Evolutionary conservation across 768 basidiomycete genomes (phyloP), one percentile per base, ranked within the genome.

Genomic region (Suillus discolor): DNA sequence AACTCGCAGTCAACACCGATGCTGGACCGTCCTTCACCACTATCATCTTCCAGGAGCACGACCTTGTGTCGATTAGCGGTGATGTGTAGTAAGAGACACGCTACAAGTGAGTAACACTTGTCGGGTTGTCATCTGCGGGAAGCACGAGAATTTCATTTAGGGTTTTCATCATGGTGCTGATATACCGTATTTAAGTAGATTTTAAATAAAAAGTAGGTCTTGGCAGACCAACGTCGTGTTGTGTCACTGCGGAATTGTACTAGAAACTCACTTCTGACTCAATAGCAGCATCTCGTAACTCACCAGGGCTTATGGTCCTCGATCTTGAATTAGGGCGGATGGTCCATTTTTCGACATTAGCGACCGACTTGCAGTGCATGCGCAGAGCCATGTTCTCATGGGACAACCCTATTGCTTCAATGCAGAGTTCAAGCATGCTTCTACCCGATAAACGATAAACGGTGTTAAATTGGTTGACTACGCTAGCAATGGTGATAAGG

Each of bases 11-110:
- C 23, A 9, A 59, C 39, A 41, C 36, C 9, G 57, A 59, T 25
- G 8, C 38, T 38, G 57, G 36, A 9, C 20, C 36, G 15, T 36
- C 36, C 15, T 39, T 59, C 9, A 39, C 57, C 9, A 59, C 57
- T 5, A 59, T 59, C 16, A 39, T 39, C 9, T 59, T 59, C 57
- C 57, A 59, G 57, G 57, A 59, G 16, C 54, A 6, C 54, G 38
- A 18, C 16, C 39, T 41, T 25, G 57, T 41, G 39, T 39, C 57
- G 3, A 28, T 23, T 39, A 16, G 4, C 9, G 18, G 23, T 39
- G 2, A 18, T 18, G 57, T 25, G 1, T 59, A 59, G 38, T 15
- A 59, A 15, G 15, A 18, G 31, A 55, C 34, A 36, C 12, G 34
- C 34, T 25, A 6, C 38, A 39, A 41, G 36, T 38, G 34, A 39